Evolutionary conservation across 176 grass and related monocot genomes (phyloP), one percentile per base, ranked within the genome.

Genomic region (Raddia distichophylla): DNA sequence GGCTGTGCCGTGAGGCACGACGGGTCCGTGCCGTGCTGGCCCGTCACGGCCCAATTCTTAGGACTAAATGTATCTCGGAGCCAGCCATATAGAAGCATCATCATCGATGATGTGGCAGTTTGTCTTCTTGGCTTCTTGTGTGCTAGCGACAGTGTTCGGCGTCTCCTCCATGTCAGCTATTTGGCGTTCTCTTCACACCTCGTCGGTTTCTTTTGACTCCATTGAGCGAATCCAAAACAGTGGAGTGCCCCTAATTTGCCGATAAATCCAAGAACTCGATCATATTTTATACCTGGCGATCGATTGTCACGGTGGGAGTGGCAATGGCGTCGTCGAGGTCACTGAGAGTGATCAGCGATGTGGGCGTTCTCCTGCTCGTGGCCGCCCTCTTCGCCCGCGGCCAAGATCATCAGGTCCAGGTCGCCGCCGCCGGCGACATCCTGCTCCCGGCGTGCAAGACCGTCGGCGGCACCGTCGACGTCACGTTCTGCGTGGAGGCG

Each of bases 391-490:
- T 76, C 27, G 3, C 14, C 8, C n/a, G 74, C 74, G 16, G 50
- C 60, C 1, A 7, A 48, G 46, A 48, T 3, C 1, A 6, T n/a
- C 65, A n/a, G 66, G 57, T 6, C 1, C 37, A 22, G 2, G 0
- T 40, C 64, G 48, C 60, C 10, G 48, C 60, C 10, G 37, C 37
- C 3, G 6, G 13, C 10, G 4, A 64, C 75, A 35, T 45, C 1
- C 46, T 72, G 16, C 46, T 76, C 2, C 63, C 64, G 2, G 35
- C 48, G 2, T 87, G 78, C 71, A 87, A 82, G 85, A 82, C 62
- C 15, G 63, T 82, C 54, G 78, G 78, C 33, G 78, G 72, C 34
- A 71, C 4, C 85, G 69, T 87, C 19, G 37, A 46, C 72, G 7
- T 82, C 19, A 15, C 45, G n/a, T 87, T 87, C 72, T 87, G 79